Base-by-base conservation (phyloP, 306 rosid genomes). In the Vigna hirtella region DNA sequence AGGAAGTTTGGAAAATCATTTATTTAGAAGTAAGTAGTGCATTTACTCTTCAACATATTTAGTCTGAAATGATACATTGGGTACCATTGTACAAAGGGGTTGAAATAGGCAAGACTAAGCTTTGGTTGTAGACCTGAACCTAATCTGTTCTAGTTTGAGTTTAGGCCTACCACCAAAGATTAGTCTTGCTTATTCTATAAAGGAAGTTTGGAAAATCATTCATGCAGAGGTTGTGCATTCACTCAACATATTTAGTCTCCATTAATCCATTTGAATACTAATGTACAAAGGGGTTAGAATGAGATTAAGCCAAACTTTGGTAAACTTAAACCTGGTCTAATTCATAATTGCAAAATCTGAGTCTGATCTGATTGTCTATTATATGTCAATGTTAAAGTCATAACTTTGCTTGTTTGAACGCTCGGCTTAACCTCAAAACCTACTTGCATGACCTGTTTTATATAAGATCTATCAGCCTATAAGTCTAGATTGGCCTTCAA, bases 1-100 rank as follows among this genome's bases (percentile, higher is more conserved):
- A 78, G 98, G 98, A 85, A 92, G 95, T 59, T 83, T 94, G 89
- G 98, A 92, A 82, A 90, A 89, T 75, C 97, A 94, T 84, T 79
- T 94, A 78, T 92, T 94, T 73, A 89, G 97, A 85, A 94, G 98
- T 92, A 76, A 87, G 97, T 90, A 83, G 88, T 83, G 9, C 22
- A 59, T 77, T 68, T 38, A 42, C 66, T 76, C 56, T 18, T 47
- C 28, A 20, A 45, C 55, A 59, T 78, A 42, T 68, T 59, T 57
- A 1, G 26, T 42, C 42, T 53, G 62, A 16, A 70, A 12, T 66
- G 30, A 49, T 43, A 53, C 67, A 66, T 18, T 9, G 32, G 28
- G 38, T 43, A 49, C 51, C 26, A 67, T 49, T 56, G 12, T 15
- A 18, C 45, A 57, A 57, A 24, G 7, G 62, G 9, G 64, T 24